Base-by-base conservation (phyloP, 2,329 filamentous ascomycete genomes). In the Clathrospora elynae region DNA sequence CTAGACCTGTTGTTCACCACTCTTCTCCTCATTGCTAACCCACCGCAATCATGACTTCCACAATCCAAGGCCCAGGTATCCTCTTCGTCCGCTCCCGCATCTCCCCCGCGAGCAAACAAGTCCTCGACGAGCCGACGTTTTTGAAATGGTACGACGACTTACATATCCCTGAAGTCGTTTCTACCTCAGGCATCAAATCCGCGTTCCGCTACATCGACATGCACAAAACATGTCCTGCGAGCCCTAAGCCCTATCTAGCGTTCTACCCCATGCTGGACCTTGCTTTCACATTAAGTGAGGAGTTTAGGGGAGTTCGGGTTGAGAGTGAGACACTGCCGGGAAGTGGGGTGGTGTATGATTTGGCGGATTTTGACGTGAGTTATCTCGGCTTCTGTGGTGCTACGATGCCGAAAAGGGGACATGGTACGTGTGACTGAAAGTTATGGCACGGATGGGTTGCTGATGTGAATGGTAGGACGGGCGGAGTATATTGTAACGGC, bases 111-210 rank as follows among this genome's bases (percentile, higher is more conserved):
- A 47, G 65, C 68, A 36, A 59, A 53, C 29, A 66, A 66, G 36
- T 56, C 52, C 61, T 72, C 33, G 44, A 57, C 38, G 63, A 69
- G 35, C 17, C 51, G 8, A 57, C 57, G 6, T 72, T 61, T 35
- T 39, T 70, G 26, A 51, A 59, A 32, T 73, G 71, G 71, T 73
- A 73, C 50, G 70, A 72, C 35, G 53, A 70, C 12, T 68, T 70
- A 22, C 71, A 73, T 49, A 71, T 72, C 22, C 49, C 66, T 11
- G 69, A 73, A 40, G 62, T 73, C 16, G 44, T 71, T 5, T 40
- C 46, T 16, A 71, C 63, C 2, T 59, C 55, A 19, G 66, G 66
- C 16, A 64, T 73, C 20, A 45, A 59, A 13, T 62, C 55, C 10
- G 68, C 61, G 0, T 64, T 67, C 33, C 68, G 70, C 17, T 71